These are phyloP conservation scores for Fusarium burgessii DNA, from an alignment of 2,329 filamentous ascomycete genomes.

Conservation along the genomic window DNA sequence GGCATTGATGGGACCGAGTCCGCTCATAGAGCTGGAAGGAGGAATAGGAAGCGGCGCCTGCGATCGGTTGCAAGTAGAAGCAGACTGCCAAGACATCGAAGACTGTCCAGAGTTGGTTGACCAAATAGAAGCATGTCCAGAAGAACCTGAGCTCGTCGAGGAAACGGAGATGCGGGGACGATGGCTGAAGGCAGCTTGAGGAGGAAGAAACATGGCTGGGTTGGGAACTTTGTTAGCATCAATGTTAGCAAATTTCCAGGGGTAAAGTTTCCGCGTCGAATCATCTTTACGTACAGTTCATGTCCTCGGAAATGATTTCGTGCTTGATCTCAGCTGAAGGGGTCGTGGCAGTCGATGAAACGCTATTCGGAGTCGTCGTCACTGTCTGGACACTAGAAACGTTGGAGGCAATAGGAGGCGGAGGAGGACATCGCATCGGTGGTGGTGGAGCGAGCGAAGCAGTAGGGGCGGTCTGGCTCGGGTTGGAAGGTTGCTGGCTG, in stretches of 20 bases:
- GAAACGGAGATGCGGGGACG: slow-evolving; percentile 62
- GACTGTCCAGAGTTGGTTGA: slow-evolving; percentile 57
- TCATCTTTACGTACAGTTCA: slow-evolving; percentile 42
- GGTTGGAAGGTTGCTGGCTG: slow-evolving; percentile 29
- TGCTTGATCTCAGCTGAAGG: slow-evolving; percentile 48
- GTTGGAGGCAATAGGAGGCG: slow-evolving; percentile 44
- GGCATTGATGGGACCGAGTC: slow-evolving; percentile 46
- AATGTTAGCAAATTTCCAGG: slow-evolving; percentile 16
- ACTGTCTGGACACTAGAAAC: slow-evolving; percentile 36
- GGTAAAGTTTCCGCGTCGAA: neutral
- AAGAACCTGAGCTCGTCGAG: slow-evolving; percentile 63
- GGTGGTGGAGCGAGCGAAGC: slow-evolving; percentile 46
- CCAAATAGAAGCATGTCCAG: slow-evolving; percentile 61
- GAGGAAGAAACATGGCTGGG: slow-evolving; percentile 51
- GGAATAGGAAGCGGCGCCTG: slow-evolving; percentile 55
- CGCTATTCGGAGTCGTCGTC: slow-evolving; percentile 36
- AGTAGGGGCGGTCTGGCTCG: slow-evolving; percentile 37
- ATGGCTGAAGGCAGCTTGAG: slow-evolving; percentile 55
- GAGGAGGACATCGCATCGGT: slow-evolving; percentile 51
- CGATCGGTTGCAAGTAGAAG: slow-evolving; percentile 50
- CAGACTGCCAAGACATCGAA: slow-evolving; percentile 55
- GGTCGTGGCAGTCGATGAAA: slow-evolving; percentile 40
- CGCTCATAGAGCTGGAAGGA: slow-evolving; percentile 50
- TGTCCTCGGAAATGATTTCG: slow-evolving; percentile 48
- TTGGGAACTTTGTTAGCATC: slow-evolving; percentile 34